These are phyloP conservation scores for Monosporascus cannonballus DNA, from an alignment of 2,329 filamentous ascomycete genomes.

Conservation along the genomic window DNA sequence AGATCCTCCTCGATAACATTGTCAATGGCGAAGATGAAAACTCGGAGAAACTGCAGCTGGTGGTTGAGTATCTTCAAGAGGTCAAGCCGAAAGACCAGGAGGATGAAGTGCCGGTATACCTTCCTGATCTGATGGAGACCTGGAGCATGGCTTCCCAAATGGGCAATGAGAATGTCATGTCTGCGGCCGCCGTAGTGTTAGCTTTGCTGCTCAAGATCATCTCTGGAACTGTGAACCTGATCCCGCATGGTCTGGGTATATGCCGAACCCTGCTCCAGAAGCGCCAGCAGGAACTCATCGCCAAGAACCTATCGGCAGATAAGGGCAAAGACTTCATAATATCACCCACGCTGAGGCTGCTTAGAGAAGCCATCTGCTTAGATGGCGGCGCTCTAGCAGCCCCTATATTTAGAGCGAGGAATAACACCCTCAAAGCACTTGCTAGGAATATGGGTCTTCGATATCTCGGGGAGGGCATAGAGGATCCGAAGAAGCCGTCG, in stretches of 20 bases:
- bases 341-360: conserved; percentile 76
- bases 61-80: conserved; percentile 62
- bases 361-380: conserved; percentile 79
- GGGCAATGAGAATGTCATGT: conserved; percentile 75
- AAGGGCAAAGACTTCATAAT: conserved; percentile 84
- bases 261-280: conserved; percentile 78
- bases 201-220: conserved; percentile 76
- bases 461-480: conserved; percentile 49
- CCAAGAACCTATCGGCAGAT: conserved; percentile 70
- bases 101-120: conserved; percentile 56
- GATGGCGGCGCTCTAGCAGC: conserved; percentile 79
- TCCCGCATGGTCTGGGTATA: conserved; percentile 68
- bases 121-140: conserved; percentile 76
- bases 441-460: conserved; percentile 75
- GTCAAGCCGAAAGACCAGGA: conserved; percentile 44
- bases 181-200: conserved; percentile 72
- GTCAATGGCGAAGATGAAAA: conserved; percentile 43
- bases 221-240: conserved; percentile 67
- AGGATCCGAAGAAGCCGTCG: conserved; percentile 66
- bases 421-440: conserved; percentile 73
- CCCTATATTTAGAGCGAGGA: conserved; percentile 69
- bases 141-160: conserved; percentile 79
- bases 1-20: conserved; percentile 61
- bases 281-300: conserved; percentile 72
- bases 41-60: conserved; percentile 48